These are phyloP conservation scores for Adansonia grandidieri DNA, from an alignment of 441 rosid species.

Conservation along the genomic window DNA sequence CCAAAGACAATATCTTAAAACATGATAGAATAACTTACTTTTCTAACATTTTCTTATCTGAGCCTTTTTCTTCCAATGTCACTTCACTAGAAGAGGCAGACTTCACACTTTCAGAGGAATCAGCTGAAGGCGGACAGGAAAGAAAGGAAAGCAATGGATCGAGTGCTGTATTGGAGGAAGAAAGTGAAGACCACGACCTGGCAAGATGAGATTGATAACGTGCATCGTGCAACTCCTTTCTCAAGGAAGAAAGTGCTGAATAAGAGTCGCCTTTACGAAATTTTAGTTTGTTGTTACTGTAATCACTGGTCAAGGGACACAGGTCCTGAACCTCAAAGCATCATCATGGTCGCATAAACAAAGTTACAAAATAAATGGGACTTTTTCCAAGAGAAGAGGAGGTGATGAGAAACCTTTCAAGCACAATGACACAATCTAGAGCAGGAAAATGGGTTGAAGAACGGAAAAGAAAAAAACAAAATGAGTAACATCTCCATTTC, in stretches of 20 bases:
- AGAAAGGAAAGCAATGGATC: slow-evolving; percentile 74
- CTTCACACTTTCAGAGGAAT: slow-evolving; percentile 38
- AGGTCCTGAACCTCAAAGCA: slow-evolving; percentile 12
- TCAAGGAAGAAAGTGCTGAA: slow-evolving; percentile 43
- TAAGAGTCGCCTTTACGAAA: slow-evolving; percentile 50
- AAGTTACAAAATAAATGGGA: background rate
- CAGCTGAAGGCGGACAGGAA: slow-evolving; percentile 39
- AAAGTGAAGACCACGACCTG: slow-evolving; percentile 42
- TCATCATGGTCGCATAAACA: background rate
- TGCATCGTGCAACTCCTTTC: slow-evolving; percentile 54
- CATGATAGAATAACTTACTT: slow-evolving; percentile 44
- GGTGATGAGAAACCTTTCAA: background rate
- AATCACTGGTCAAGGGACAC: slow-evolving; percentile 50
- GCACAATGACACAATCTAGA: slow-evolving; percentile 15
- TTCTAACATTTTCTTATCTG: slow-evolving; percentile 36
- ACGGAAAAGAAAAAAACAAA: background rate
- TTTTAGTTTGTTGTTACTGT: slow-evolving; percentile 52
- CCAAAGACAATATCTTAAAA: background rate
- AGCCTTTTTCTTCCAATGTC: slow-evolving; percentile 41
- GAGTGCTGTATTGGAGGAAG: slow-evolving; percentile 51
- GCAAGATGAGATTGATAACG: slow-evolving; percentile 54
- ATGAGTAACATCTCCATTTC: background rate
- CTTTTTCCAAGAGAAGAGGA: background rate
- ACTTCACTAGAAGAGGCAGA: slow-evolving; percentile 37
- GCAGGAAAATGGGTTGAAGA: background rate